These are phyloP conservation scores for Trypanosoma theileri DNA, from an alignment of 208 protist genomes.

Conservation along the genomic window DNA sequence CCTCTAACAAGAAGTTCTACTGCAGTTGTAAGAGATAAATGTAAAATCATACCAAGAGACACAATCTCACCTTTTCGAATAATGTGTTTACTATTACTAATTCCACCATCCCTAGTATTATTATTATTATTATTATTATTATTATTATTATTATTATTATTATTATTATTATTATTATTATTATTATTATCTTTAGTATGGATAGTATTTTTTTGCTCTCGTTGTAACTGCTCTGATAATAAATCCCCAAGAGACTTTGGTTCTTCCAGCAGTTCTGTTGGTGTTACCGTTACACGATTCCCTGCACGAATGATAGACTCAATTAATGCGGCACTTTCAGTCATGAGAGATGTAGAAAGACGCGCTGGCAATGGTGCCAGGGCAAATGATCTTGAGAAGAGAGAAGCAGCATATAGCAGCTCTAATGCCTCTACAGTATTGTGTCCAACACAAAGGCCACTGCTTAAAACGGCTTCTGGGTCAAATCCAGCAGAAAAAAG, in stretches of 20 bases:
- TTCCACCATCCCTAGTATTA: neutral
- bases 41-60: conserved; percentile 26
- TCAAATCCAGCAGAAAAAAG: conserved; percentile 64
- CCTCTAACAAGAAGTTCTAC: conserved; percentile 48
- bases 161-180: neutral
- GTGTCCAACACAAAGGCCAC: conserved; percentile 55
- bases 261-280: conserved; percentile 14
- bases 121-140: neutral
- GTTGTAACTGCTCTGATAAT: neutral
- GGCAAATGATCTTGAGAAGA: conserved; percentile 52
- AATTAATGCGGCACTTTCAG: conserved; percentile 21
- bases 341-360: conserved; percentile 22
- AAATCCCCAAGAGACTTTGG: conserved; percentile 21
- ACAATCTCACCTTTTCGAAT: neutral
- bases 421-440: conserved; percentile 49
- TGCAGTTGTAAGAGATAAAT: conserved; percentile 35
- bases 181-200: neutral
- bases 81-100: no score
- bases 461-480: conserved; percentile 49
- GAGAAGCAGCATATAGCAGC: conserved; percentile 30
- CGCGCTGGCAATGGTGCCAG: conserved; percentile 44
- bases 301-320: conserved; percentile 22
- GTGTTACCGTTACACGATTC: conserved; percentile 3
- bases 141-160: neutral
- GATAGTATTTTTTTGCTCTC: neutral